These are phyloP conservation scores for Roridomyces roridus DNA, from an alignment of 768 basidiomycete species.

Conservation along the genomic window DNA sequence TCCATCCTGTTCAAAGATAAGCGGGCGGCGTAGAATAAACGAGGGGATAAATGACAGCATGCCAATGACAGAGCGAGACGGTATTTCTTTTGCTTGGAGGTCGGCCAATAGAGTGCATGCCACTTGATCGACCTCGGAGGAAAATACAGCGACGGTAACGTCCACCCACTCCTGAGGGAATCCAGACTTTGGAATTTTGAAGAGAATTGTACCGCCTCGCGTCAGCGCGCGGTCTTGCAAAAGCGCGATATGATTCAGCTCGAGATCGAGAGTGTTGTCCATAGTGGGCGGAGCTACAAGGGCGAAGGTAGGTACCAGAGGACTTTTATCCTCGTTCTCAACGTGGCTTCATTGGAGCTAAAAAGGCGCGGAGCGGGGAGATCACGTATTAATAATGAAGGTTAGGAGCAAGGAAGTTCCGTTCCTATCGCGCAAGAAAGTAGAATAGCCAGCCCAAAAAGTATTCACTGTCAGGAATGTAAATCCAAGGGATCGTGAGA, in stretches of 20 bases:
- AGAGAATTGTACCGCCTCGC: not conserved
- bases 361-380: too few species aligned
- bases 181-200: conserved; percentile 1
- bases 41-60: conserved; percentile 1
- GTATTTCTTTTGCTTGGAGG: conserved; percentile 1
- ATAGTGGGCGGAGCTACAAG: too few species aligned
- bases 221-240: conserved; percentile 5
- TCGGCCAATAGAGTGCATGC: not conserved
- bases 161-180: conserved; percentile 8
- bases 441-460: too few species aligned
- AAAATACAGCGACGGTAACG: conserved; percentile 6
- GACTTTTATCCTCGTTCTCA: too few species aligned
- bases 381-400: too few species aligned
- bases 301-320: too few species aligned
- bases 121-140: conserved; percentile 4
- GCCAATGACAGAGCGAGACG: conserved; percentile 5
- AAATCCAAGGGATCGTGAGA: too few species aligned
- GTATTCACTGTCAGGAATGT: too few species aligned
- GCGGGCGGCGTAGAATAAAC: not conserved
- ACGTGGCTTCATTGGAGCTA: too few species aligned
- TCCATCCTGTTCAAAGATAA: not conserved
- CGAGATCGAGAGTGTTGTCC: conserved; percentile 6
- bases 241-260: conserved; percentile 6
- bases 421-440: too few species aligned
- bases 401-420: too few species aligned